phyloP scores from a whole-genome alignment of 148 eudicot species.

The Cornus florida region DNA sequence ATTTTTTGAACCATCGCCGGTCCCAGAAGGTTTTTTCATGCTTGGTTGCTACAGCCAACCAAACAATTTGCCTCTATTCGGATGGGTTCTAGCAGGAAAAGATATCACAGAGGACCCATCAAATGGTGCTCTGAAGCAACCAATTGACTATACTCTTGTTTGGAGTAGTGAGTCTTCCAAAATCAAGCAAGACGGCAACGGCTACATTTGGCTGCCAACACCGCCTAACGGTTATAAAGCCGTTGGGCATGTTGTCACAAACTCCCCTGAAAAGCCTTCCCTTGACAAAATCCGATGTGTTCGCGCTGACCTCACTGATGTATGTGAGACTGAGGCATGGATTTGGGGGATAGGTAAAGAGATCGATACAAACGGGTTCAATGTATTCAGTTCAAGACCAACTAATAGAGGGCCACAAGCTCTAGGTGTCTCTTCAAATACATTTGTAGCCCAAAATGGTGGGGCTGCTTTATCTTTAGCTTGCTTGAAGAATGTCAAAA shows the following conservation, averaged over 20 bases:
- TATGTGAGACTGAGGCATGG: conserved; percentile 18
- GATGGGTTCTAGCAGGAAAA: conserved; percentile 30
- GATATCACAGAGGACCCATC: conserved; percentile 3
- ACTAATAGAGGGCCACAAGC: conserved; percentile 9
- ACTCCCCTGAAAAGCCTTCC: conserved; percentile 28
- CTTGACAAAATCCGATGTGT: conserved; percentile 28
- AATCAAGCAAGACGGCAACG: conserved; percentile 18
- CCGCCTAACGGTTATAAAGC: conserved; percentile 33
- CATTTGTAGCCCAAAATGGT: conserved; percentile 24
- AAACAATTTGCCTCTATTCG: conserved; percentile 25
- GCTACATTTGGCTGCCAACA: conserved; percentile 35
- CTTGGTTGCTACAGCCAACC: conserved; percentile 29
- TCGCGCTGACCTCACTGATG: conserved; percentile 20
- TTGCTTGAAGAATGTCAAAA: conserved; percentile 21
- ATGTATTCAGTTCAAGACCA: conserved; percentile 14
- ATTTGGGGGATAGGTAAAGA: conserved; percentile 23
- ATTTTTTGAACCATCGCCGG: conserved; percentile 26
- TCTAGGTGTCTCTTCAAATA: conserved; percentile 8
- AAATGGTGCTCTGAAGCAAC: conserved; percentile 13
- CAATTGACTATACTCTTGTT: conserved; percentile 27
- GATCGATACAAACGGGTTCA: conserved; percentile 3
- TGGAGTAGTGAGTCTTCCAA: conserved; percentile 25
- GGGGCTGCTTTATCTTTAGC: neutral
- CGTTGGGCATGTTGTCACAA: conserved; percentile 23
- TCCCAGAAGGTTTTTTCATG: conserved; percentile 29